phyloP scores from a whole-genome alignment of 129 eudicot species.

The Helianthus tuberosus region DNA sequence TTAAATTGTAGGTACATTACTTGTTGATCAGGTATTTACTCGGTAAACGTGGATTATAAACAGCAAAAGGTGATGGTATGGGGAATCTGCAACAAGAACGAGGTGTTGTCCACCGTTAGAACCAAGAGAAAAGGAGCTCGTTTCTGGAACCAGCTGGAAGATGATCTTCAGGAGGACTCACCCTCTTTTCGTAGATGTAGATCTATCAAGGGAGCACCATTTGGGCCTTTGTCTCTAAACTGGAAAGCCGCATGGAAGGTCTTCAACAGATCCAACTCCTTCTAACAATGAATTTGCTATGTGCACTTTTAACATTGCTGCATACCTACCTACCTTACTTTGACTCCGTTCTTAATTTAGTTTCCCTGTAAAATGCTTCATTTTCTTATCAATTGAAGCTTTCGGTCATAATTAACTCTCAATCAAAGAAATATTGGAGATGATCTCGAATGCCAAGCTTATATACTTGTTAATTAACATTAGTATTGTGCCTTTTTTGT shows the following conservation, averaged over 20 bases:
- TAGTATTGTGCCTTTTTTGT: too few relatives aligned
- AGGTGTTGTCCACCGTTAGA: slow-evolving; percentile 59
- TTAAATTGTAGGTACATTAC: background rate
- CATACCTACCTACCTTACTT: background rate
- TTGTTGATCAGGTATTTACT: slow-evolving; percentile 69
- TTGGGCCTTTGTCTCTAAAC: slow-evolving; percentile 35
- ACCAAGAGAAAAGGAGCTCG: slow-evolving; percentile 79
- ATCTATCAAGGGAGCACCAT: slow-evolving; percentile 25
- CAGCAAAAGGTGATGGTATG: slow-evolving; percentile 93
- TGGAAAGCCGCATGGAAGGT: slow-evolving; percentile 60
- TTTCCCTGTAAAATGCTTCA: too few relatives aligned
- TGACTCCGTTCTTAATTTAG: too few relatives aligned
- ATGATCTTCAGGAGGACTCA: background rate
- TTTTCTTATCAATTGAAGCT: too few relatives aligned
- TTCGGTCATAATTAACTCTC: too few relatives aligned
- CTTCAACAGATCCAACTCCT: slow-evolving; percentile 63
- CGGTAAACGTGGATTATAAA: slow-evolving; percentile 63
- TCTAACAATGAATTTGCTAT: slow-evolving; percentile 23
- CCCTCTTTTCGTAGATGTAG: slow-evolving; percentile 26
- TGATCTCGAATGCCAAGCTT: too few relatives aligned
- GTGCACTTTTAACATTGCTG: background rate
- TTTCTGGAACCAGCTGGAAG: slow-evolving; percentile 61
- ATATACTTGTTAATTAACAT: too few relatives aligned
- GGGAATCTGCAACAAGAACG: slow-evolving; percentile 94
- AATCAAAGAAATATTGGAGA: too few relatives aligned